A percentile compares a stretch with the other conserved stretches of the same genome.
Evolutionary conservation across 164 flowering plant species (phyloP).

Genomic region (Liquidambar formosana): DNA sequence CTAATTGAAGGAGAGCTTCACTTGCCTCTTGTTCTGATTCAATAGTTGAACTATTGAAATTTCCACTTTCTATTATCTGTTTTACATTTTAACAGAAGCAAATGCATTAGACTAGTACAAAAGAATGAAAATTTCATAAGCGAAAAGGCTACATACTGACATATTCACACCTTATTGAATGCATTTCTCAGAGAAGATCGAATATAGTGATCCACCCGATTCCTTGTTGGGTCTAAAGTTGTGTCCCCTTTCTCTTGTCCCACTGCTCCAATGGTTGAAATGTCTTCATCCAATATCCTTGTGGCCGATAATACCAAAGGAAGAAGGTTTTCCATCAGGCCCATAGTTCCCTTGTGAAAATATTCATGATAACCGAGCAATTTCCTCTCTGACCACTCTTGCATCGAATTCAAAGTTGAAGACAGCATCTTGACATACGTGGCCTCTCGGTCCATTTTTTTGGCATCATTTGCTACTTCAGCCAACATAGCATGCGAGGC

Average conservation of each 20-base stretch:
- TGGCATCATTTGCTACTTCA: conserved; percentile 72
- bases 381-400: conserved; percentile 72
- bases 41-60: conserved; percentile 16
- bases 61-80: conserved; percentile 54
- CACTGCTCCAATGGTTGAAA: conserved; percentile 22
- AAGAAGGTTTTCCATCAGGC: conserved; percentile 70
- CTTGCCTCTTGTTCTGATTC: conserved; percentile 43
- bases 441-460: conserved; percentile 50
- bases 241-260: conserved; percentile 32
- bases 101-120: background rate
- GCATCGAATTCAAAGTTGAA: conserved; percentile 52
- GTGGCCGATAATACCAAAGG: conserved; percentile 61
- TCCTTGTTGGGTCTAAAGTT: conserved; percentile 32
- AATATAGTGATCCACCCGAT: conserved; percentile 64
- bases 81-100: conserved; percentile 5
- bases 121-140: background rate
- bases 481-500: conserved; percentile 69
- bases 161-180: conserved; percentile 61
- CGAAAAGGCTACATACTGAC: background rate
- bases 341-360: conserved; percentile 44
- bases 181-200: conserved; percentile 67
- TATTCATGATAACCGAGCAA: conserved; percentile 64
- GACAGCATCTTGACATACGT: conserved; percentile 52
- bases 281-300: conserved; percentile 67
- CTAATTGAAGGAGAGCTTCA: conserved; percentile 50